Percentiles rank a stretch among this genome's conserved stretches.
Conservation (phyloP, 148 eudicot genomes). For the Silene conica region DNA sequence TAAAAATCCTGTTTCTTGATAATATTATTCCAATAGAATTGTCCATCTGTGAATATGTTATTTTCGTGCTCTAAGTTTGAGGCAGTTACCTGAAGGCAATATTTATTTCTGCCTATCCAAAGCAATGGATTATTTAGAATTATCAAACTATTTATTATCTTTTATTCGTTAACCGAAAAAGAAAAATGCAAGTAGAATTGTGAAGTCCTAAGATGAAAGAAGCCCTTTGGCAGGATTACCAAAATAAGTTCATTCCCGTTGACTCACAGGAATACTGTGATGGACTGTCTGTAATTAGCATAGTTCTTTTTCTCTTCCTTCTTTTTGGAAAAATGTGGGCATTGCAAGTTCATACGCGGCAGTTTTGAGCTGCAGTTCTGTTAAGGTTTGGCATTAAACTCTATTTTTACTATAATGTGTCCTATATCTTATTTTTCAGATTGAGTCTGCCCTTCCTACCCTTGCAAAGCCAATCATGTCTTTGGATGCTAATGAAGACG, state of each 20-base stretch:
- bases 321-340: neutral
- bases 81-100: neutral
- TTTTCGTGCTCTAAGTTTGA: neutral
- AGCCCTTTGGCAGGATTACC: neutral
- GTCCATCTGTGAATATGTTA: neutral
- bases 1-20: slow-evolving; percentile 7
- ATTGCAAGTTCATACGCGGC: neutral
- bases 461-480: slow-evolving; percentile 96
- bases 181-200: neutral
- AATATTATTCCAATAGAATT: neutral
- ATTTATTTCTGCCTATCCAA: neutral
- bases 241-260: neutral
- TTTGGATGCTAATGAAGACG: slow-evolving; percentile 94
- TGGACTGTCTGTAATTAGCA: neutral
- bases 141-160: neutral
- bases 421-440: slow-evolving; percentile 38
- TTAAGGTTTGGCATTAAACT: neutral
- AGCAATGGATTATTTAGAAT: neutral
- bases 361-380: neutral
- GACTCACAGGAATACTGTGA: neutral
- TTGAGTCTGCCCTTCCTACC: slow-evolving; percentile 85
- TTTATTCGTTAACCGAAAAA: neutral
- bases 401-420: neutral
- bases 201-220: neutral
- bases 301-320: neutral